phyloP scores from a whole-genome alignment of 352 stramenopile species.

The Phytophthora tentaculata region DNA sequence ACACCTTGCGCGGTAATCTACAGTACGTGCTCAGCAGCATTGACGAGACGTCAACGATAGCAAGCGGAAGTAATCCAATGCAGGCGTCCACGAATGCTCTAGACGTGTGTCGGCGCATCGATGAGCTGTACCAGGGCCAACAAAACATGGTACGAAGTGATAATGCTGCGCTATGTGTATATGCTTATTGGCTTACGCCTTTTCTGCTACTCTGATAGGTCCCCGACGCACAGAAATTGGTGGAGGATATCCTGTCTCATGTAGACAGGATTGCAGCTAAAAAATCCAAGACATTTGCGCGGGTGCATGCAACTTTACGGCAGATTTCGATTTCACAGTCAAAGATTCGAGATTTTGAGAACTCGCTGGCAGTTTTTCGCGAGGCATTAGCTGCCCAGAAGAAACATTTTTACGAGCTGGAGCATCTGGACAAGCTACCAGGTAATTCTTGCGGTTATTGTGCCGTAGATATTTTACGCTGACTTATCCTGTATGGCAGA shows the following conservation, averaged over 20 bases:
- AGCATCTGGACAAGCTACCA: constrained; percentile 84
- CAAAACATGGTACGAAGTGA: constrained; percentile 61
- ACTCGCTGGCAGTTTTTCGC: constrained; percentile 81
- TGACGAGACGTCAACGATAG: constrained; percentile 62
- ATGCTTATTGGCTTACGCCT: constrained; percentile 2
- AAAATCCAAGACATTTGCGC: constrained; percentile 60
- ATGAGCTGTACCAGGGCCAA: constrained; percentile 80
- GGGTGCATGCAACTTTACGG: constrained; percentile 67
- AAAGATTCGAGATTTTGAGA: constrained; percentile 91
- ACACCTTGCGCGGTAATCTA: constrained; percentile 70
- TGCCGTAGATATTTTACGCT: background rate
- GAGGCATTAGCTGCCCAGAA: constrained; percentile 80
- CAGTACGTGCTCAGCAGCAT: constrained; percentile 73
- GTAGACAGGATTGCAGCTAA: constrained; percentile 63
- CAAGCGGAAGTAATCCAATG: constrained; percentile 69
- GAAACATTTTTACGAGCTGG: constrained; percentile 86
- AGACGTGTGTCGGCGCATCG: constrained; percentile 84
- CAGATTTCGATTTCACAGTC: constrained; percentile 84
- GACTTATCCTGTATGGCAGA: constrained; percentile 36
- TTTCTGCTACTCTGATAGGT: constrained; percentile 46
- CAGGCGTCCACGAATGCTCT: constrained; percentile 78
- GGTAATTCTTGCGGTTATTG: constrained; percentile 33
- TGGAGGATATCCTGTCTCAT: constrained; percentile 60
- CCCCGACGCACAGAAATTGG: constrained; percentile 66
- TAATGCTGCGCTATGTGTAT: background rate